Conservation (phyloP, 1,284 basidiomycete genomes). For the Limonomyces culmigenus region DNA sequence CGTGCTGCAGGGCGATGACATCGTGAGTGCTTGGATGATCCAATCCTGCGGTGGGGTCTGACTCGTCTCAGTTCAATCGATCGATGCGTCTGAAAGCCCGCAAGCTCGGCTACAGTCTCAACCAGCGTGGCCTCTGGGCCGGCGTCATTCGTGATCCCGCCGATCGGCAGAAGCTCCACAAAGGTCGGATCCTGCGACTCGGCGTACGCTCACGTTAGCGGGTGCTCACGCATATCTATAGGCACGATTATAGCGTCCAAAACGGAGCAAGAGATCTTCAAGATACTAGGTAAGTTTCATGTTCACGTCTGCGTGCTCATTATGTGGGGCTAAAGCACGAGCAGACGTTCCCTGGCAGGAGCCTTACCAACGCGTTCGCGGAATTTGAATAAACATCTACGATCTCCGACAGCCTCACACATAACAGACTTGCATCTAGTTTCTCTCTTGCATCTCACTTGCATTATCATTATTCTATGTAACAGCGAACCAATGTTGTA, state of each 20-base stretch:
- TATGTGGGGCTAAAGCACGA: not conserved
- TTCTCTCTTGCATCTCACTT: too few species aligned
- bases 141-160: conserved; percentile 57
- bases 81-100: conserved; percentile 74
- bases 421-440: too few species aligned
- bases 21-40: conserved; percentile 29
- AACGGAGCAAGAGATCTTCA: conserved; percentile 76
- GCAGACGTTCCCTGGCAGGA: conserved; percentile 59
- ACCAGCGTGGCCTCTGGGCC: conserved; percentile 65
- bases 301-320: not conserved
- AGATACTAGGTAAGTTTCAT: conserved; percentile 33
- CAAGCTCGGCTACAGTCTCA: conserved; percentile 69
- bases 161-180: conserved; percentile 43
- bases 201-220: not conserved
- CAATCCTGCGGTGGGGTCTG: not conserved
- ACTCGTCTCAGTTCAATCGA: conserved; percentile 61
- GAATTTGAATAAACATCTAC: too few species aligned
- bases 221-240: conserved; percentile 13
- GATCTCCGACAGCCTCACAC: too few species aligned
- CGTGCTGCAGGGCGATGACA: conserved; percentile 54
- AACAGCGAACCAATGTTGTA: too few species aligned
- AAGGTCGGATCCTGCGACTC: conserved; percentile 31
- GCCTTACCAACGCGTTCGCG: conserved; percentile 58
- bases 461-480: too few species aligned
- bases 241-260: conserved; percentile 65